Percentiles rank a stretch among this genome's conserved stretches.
These are phyloP conservation scores for Coemansia sp. DNA, from an alignment of 371 early-diverging fungal genomes.

Conservation along the genomic window DNA sequence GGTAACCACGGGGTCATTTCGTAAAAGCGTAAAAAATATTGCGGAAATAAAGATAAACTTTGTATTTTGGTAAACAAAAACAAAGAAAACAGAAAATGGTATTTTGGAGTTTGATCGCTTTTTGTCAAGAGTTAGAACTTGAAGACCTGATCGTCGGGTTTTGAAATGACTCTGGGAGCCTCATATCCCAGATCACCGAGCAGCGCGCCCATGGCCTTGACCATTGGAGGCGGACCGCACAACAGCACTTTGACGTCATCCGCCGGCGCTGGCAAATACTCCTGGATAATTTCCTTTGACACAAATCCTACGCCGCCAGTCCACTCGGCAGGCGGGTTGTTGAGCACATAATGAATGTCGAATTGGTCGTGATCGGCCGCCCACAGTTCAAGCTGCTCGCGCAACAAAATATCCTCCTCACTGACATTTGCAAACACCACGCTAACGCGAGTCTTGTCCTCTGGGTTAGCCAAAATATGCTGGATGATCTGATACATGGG, in stretches of 20 bases:
- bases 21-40: background rate
- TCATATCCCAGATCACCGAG: constrained; percentile 71
- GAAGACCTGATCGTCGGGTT: constrained; percentile 84
- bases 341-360: constrained; percentile 80
- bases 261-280: constrained; percentile 74
- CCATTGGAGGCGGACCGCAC: constrained; percentile 96
- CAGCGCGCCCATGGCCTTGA: constrained; percentile 78
- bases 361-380: constrained; percentile 76
- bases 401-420: constrained; percentile 85
- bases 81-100: background rate
- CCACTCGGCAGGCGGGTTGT: constrained; percentile 81
- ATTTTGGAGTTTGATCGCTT: too few relatives aligned
- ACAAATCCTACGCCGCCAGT: constrained; percentile 86
- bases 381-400: constrained; percentile 78
- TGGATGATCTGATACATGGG: constrained; percentile 93
- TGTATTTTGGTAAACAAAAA: background rate
- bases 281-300: constrained; percentile 74
- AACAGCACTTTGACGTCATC: constrained; percentile 80
- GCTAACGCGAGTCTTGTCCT: constrained; percentile 77
- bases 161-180: constrained; percentile 77
- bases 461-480: constrained; percentile 78
- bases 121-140: constrained; percentile 65
- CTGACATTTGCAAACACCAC: constrained; percentile 91
- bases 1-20: constrained; percentile 42
- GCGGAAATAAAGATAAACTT: background rate